These are phyloP conservation scores for Plantago elongata DNA, from an alignment of 257 asterid species.

Conservation along the genomic window DNA sequence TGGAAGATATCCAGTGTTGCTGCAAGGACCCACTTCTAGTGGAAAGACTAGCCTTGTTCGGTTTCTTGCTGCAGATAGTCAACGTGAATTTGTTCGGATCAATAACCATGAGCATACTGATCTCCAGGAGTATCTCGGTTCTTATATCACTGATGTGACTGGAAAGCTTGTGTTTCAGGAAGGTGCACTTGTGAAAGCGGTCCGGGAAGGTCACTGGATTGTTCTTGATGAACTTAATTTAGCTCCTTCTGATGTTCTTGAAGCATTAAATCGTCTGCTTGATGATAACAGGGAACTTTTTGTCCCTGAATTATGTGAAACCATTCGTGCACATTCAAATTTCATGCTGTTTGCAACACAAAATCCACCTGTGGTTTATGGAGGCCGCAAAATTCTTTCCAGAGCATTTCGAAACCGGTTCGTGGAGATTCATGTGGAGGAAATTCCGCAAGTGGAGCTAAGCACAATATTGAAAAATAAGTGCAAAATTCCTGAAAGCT, in stretches of 20 bases:
- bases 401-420: conserved; percentile 98
- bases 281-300: conserved; percentile 95
- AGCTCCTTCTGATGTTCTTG: conserved; percentile 98
- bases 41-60: conserved; percentile 95
- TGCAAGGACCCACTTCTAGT: conserved; percentile 99
- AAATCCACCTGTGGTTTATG: conserved; percentile 89
- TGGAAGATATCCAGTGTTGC: conserved; percentile 77
- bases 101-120: conserved; percentile 97
- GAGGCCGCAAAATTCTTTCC: conserved; percentile 93
- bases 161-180: conserved; percentile 90
- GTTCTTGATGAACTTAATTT: conserved; percentile 96
- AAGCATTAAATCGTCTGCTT: conserved; percentile 83
- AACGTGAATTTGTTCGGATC: conserved; percentile 82
- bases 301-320: conserved; percentile 83
- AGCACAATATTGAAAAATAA: conserved; percentile 62
- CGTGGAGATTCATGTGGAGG: conserved; percentile 97
- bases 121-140: conserved; percentile 94
- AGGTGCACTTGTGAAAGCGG: conserved; percentile 92
- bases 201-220: conserved; percentile 87
- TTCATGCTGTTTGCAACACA: conserved; percentile 98
- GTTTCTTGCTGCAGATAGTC: conserved; percentile 74
- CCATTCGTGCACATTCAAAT: conserved; percentile 70
- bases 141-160: conserved; percentile 77
- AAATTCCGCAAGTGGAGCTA: conserved; percentile 86
- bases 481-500: conserved; percentile 61